phyloP scores from a whole-genome alignment of 2,329 filamentous ascomycete species.

The Chaetomium sp. region DNA sequence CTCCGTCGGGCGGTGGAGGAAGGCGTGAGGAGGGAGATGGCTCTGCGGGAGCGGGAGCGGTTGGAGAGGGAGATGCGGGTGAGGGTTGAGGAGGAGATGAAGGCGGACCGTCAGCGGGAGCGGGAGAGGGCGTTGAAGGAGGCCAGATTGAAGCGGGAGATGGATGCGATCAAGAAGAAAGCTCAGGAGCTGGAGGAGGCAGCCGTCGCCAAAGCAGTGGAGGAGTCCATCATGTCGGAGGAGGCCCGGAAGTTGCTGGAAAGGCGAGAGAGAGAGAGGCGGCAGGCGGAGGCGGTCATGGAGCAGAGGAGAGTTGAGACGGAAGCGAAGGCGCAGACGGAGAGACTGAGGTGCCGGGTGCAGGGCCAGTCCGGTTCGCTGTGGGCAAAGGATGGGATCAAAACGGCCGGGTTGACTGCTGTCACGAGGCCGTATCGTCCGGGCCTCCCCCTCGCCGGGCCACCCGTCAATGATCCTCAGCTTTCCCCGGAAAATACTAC shows the following conservation, averaged over 20 bases:
- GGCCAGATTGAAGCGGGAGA: not conserved
- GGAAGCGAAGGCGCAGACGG: not conserved
- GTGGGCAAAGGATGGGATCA: not conserved
- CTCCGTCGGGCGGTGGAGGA: too few relatives aligned
- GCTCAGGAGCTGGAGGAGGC: constrained; percentile 6
- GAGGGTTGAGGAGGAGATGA: constrained; percentile 6
- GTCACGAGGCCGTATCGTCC: not conserved
- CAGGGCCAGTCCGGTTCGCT: not conserved
- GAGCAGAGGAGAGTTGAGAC: not conserved
- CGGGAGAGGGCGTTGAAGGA: not conserved
- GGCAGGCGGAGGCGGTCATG: not conserved
- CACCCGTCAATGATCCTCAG: not conserved
- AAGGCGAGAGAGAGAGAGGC: not conserved
- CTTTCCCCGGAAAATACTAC: not conserved
- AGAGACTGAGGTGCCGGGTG: not conserved
- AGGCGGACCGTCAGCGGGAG: not conserved
- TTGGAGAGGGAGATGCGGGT: not conserved
- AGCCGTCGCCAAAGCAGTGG: constrained; percentile 6
- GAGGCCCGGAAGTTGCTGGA: not conserved
- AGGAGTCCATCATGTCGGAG: constrained; percentile 14
- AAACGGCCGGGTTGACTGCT: too few relatives aligned
- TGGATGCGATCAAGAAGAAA: not conserved
- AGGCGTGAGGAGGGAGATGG: not conserved
- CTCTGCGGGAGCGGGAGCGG: not conserved
- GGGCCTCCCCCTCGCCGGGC: not conserved